A percentile compares a stretch with the other conserved stretches of the same genome.
Evolutionary conservation across 345 rosid genomes (phyloP).

Genomic region (Linum lewisii): DNA sequence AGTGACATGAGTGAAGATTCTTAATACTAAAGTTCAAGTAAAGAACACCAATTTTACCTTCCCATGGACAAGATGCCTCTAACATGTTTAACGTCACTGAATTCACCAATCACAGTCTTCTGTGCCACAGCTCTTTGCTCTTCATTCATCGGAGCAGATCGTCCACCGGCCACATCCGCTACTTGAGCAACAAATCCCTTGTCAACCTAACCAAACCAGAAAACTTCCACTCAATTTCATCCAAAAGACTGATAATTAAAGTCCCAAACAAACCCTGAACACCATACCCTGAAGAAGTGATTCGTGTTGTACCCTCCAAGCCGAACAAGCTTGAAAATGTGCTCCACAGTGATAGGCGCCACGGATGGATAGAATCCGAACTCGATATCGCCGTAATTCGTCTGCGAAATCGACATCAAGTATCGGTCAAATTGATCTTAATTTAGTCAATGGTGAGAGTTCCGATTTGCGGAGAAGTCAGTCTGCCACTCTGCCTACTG

Average conservation of each 20-base stretch:
- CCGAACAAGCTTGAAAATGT: constrained; percentile 89
- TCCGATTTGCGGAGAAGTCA: neutral
- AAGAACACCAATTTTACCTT: constrained; percentile 30
- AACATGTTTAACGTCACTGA: constrained; percentile 82
- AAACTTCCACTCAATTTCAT: neutral
- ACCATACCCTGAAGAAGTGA: constrained; percentile 81
- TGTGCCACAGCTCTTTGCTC: constrained; percentile 61
- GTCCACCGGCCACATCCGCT: constrained; percentile 70
- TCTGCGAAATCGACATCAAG: constrained; percentile 24
- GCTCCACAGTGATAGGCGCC: constrained; percentile 89
- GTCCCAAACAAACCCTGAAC: neutral
- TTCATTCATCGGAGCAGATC: constrained; percentile 87
- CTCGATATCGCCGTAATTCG: constrained; percentile 77
- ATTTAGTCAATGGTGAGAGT: constrained; percentile 3
- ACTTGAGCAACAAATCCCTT: constrained; percentile 97
- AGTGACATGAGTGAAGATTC: neutral
- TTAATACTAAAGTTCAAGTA: neutral
- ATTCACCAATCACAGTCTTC: constrained; percentile 76
- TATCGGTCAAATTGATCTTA: neutral
- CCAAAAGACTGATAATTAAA: neutral
- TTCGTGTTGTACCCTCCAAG: constrained; percentile 86
- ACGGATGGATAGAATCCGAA: constrained; percentile 80
- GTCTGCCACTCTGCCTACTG: too few relatives aligned
- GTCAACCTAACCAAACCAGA: constrained; percentile 47
- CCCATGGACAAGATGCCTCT: constrained; percentile 91